A percentile compares a stretch with the other conserved stretches of the same genome.
phyloP scores from a whole-genome alignment of 169 alveolate genomes.

The Plasmodium knowlesi region DNA sequence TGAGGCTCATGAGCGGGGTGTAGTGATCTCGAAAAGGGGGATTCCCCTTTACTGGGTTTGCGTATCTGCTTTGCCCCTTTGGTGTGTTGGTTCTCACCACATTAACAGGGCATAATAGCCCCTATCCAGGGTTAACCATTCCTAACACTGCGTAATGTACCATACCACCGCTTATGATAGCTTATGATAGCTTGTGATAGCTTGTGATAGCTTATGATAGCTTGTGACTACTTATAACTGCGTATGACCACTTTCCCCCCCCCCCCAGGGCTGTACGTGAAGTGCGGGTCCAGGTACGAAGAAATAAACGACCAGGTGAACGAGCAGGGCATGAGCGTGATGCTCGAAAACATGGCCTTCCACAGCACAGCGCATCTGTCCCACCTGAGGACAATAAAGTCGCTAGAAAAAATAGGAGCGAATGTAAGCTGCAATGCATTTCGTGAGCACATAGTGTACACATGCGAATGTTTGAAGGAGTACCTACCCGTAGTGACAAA shows the following conservation, averaged over 20 bases:
- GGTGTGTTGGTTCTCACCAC: no score
- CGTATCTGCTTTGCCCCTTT: no score
- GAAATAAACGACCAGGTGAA: constrained; percentile 73
- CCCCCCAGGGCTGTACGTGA: constrained; percentile 83
- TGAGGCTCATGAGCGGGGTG: background rate
- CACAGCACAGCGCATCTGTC: constrained; percentile 91
- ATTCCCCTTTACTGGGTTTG: background rate
- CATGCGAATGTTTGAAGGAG: constrained; percentile 87
- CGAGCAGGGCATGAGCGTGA: constrained; percentile 88
- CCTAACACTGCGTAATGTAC: background rate
- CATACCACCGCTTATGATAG: background rate
- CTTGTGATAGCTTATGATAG: no score
- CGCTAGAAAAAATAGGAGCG: constrained; percentile 90
- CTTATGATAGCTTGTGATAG: no score
- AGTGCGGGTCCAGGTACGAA: constrained; percentile 89
- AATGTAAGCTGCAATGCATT: constrained; percentile 83
- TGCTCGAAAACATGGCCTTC: constrained; percentile 89
- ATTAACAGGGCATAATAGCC: background rate
- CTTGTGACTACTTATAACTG: no score
- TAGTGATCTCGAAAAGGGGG: background rate
- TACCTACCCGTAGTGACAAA: constrained; percentile 87
- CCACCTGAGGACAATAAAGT: constrained; percentile 88
- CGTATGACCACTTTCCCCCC: background rate
- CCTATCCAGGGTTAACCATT: background rate
- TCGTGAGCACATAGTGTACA: constrained; percentile 85